phyloP scores from a whole-genome alignment of 495 filamentous ascomycete species.

The Penicillium tannophilum region DNA sequence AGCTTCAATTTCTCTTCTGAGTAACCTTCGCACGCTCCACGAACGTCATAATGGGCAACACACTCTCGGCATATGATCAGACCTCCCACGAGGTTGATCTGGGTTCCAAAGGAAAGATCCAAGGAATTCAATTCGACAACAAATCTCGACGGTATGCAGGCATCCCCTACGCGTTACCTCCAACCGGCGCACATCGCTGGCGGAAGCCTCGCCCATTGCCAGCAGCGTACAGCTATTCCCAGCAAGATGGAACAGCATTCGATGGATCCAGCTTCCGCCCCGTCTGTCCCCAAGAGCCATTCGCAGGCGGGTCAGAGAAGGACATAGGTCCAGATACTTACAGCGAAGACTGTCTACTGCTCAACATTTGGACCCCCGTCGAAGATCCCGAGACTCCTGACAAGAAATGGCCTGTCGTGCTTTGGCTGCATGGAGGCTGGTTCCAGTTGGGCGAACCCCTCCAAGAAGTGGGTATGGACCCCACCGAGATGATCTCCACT shows the following conservation, averaged over 20 bases:
- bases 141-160: slow-evolving; percentile 39
- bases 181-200: slow-evolving; percentile 43
- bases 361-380: slow-evolving; percentile 47
- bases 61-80: slow-evolving; percentile 15
- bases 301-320: slow-evolving; percentile 26
- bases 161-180: slow-evolving; percentile 50
- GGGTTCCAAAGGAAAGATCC: slow-evolving; percentile 13
- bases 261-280: slow-evolving; percentile 47
- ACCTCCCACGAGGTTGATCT: slow-evolving; percentile 10
- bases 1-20: too few species aligned
- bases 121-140: slow-evolving; percentile 27
- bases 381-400: slow-evolving; percentile 20
- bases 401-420: slow-evolving; percentile 54
- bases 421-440: slow-evolving; percentile 57
- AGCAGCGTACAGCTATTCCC: slow-evolving; percentile 32
- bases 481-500: slow-evolving; percentile 53
- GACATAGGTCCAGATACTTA: slow-evolving; percentile 17
- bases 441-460: slow-evolving; percentile 50
- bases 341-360: slow-evolving; percentile 50
- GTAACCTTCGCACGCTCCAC: too few species aligned
- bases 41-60: slow-evolving; percentile 16
- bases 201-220: slow-evolving; percentile 44
- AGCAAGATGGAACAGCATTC: slow-evolving; percentile 23
- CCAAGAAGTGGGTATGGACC: slow-evolving; percentile 31
- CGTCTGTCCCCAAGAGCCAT: slow-evolving; percentile 45